Base-by-base conservation (phyloP, 2,329 filamentous ascomycete genomes). In the Nothophaeocryptopus gaeumannii region DNA sequence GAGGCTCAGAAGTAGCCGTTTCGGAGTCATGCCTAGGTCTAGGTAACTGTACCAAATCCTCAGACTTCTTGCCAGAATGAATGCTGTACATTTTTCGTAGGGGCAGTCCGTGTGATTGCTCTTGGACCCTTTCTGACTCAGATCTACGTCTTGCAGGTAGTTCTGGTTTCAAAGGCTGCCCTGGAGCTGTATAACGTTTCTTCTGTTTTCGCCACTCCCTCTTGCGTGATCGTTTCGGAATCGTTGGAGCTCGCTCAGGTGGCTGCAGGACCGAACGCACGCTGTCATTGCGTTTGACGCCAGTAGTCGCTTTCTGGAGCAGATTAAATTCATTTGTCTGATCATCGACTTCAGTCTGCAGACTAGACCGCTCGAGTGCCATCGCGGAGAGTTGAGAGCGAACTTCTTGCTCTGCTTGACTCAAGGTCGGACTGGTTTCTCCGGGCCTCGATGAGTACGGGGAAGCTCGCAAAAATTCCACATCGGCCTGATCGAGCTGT, bases 331-430 rank as follows among this genome's bases (percentile, higher is more conserved):
- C 39, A 42, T 42, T 32, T 29, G 29, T 32, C 39, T 20, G 39
- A 10, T 42, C 45, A 12, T 48, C 39, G 10, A 42, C 20, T 43
- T 43, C 12, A 8, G 29, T 16, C 13, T 39, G 33, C 39, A 30
- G 32, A 15, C 26, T 32, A 16, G 36, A 39, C 26, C 16, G 13
- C 37, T 38, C 16, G 10, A 36, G 39, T 41, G 35, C 36, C 48
- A 51, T 51, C 9, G 45, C 36, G 14, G 48, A 45, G 9, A 55
- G 26, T 42, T 51, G 41, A 13, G 31, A 33, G 12, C 53, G 7
- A 66, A 58, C 35, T 65, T 73, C 72, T 10, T 66, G 58, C 55
- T 72, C 73, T 8, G 73, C 73, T 59, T 77, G 70, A 51, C 73
- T 76, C 40, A 75, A 61, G 1, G 74, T 75, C n/a, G 74, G 74